phyloP scores from a whole-genome alignment of 768 basidiomycete species.

The Rhizopogon salebrosus region DNA sequence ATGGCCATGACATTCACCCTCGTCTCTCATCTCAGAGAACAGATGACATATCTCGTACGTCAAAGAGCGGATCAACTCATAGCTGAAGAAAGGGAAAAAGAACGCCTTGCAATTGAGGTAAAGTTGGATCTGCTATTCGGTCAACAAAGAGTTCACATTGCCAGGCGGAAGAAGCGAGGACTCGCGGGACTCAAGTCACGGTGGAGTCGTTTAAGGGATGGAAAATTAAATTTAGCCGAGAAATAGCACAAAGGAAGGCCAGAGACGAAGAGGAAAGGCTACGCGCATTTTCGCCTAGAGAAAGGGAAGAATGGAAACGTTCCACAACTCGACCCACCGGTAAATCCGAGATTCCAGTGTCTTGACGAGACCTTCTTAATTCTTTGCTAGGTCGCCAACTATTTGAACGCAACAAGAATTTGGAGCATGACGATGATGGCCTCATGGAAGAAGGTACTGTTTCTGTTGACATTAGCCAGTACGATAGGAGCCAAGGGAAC shows the following conservation, averaged over 20 bases:
- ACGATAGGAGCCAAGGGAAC: conserved; percentile 60
- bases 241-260: conserved; percentile 50
- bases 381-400: conserved; percentile 74
- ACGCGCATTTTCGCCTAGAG: conserved; percentile 67
- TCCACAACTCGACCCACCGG: conserved; percentile 61
- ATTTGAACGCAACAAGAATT: conserved; percentile 76
- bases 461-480: conserved; percentile 87
- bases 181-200: conserved; percentile 90
- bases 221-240: conserved; percentile 75
- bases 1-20: conserved; percentile 99
- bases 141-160: background rate
- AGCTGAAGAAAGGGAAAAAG: conserved; percentile 66
- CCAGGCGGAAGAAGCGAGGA: conserved; percentile 84
- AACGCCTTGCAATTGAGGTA: conserved; percentile 74
- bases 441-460: conserved; percentile 82
- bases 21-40: conserved; percentile 79
- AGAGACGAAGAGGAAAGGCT: conserved; percentile 77
- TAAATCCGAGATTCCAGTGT: conserved; percentile 27
- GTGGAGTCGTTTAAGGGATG: conserved; percentile 73
- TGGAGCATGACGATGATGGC: conserved; percentile 69
- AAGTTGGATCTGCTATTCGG: conserved; percentile 2
- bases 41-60: conserved; percentile 59
- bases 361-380: conserved; percentile 4
- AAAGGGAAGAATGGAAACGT: conserved; percentile 80
- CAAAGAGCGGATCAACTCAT: conserved; percentile 50